Base-by-base conservation (phyloP, 352 stramenopile species). In the Peronospora farinosa region DNA sequence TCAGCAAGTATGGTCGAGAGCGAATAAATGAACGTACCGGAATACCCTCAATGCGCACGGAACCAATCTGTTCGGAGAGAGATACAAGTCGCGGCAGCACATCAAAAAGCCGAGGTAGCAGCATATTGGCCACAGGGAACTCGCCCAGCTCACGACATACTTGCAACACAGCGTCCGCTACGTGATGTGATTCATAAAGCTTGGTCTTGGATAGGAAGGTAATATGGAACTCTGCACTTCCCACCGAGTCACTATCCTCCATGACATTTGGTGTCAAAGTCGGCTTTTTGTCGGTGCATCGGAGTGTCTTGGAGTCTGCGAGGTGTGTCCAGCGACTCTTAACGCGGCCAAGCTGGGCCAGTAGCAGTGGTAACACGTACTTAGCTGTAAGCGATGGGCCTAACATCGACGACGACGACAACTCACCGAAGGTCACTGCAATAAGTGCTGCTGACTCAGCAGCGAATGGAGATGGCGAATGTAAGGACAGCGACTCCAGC, bases 11-110 rank as follows among this genome's bases (percentile, higher is more conserved):
- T 16, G 31, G 23, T 6, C 31, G 16, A 37, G 31, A n/a, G 13
- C n/a, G 7, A 30, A 33, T 9, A 23, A 8, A 43, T 1, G 0
- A 7, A 72, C 75, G 38, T 65, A 89, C 75, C 54, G 79, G 79
- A 21, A 87, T 71, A 8, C 79, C 79, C 45, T 88, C 79, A 40
- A 88, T 69, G 10, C 70, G 64, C 2, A 76, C 64, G 0, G 76
- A 74, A 7, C 74, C 79, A 13, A 88, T 80, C n/a, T 68, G 68
- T 60, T 90, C 79, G 0, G 76, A 67, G 6, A 88, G 54, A 16
- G 57, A 43, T 1, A 90, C 49, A 9, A 90, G 63, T 8, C 55
- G 54, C 5, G 79, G 74, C 17, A 90, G 54, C 0, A 84, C 63
- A 3, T 85, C 74, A 28, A 90, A 70, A 7, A 90, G 56, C 5